phyloP scores from a whole-genome alignment of 805 yeast genomes.

The Cyberlindnera mississippiensis region DNA sequence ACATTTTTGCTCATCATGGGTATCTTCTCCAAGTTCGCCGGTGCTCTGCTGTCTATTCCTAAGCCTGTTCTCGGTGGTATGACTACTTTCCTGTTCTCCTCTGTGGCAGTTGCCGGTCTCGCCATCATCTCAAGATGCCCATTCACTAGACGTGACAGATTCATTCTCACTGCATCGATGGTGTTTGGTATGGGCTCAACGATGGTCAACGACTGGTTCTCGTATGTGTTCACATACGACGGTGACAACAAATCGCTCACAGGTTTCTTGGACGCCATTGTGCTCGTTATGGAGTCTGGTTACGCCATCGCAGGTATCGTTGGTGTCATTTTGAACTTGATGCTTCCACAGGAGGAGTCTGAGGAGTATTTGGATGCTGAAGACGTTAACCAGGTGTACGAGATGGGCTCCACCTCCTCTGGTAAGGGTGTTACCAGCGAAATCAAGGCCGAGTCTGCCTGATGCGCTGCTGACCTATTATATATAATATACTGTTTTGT shows the following conservation, averaged over 20 bases:
- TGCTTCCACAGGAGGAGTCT: conserved; percentile 57
- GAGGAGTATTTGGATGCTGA: conserved; percentile 22
- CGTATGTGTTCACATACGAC: conserved; percentile 56
- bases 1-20: conserved; percentile 85
- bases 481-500: no score
- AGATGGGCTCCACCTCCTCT: conserved; percentile 13
- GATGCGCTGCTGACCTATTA: not conserved
- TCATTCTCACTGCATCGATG: conserved; percentile 59
- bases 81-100: conserved; percentile 74
- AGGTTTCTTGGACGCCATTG: conserved; percentile 66
- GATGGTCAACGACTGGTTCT: conserved; percentile 64
- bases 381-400: conserved; percentile 11
- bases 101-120: conserved; percentile 73
- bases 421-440: conserved; percentile 1
- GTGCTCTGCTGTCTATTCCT: conserved; percentile 84
- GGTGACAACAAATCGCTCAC: conserved; percentile 51
- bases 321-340: conserved; percentile 55
- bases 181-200: conserved; percentile 66
- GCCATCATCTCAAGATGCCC: conserved; percentile 51
- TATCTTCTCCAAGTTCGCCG: conserved; percentile 79
- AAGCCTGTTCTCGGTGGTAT: conserved; percentile 81
- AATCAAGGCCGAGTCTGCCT: not conserved
- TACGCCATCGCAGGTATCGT: conserved; percentile 67
- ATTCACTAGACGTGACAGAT: conserved; percentile 70
- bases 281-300: conserved; percentile 67